Base-by-base conservation (phyloP, 208 protist species). In the Crithidia fasciculata region DNA sequence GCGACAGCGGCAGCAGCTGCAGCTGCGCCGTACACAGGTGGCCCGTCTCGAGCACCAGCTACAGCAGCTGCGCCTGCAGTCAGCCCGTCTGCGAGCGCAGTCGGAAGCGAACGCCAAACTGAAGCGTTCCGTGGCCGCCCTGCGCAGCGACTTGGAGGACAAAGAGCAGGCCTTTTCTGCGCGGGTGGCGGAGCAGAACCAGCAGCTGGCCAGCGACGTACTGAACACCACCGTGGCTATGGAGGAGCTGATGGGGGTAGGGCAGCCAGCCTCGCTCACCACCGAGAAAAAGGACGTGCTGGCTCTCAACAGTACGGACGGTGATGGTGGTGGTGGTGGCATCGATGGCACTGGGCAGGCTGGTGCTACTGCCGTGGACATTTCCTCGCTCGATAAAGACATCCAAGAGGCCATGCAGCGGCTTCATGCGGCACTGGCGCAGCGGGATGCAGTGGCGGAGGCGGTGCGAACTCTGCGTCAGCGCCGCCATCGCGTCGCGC, bases 101-200 rank as follows among this genome's bases (percentile, higher is more conserved):
- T 65, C 57, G 28, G 54, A 70, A 58, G 64, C 65, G 44, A 77
- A 76, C 61, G 65, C 61, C 40, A 56, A 74, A 44, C 62, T 67
- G 44, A 44, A 59, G 16, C 54, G 44, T 9, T 63, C 58, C 3
- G 54, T 84, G 4, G 67, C 41, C n/a, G 44, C 28, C 56, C 63
- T 75, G 54, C 70, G 71, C 8, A 62, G n/a, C 41, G 83, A 85
- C 45, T 10, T 82, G 44, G 67, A 55, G 3, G 69, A 47, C 40
- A 73, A 76, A 55, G 76, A 87, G 40, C 59, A 78, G 56, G n/a
- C 9, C 15, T 75, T 82, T 36, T 56, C 68, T 9, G 58, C 59
- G 8, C 45, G 55, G 10, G 76, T 79, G 43, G 52, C 67, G 15
- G 74, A 81, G 50, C 43, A 74, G 16, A 69, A 80, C 52, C 39